Evolutionary conservation across 176 grass and related monocot species (phyloP).

Genomic region (Saccharum spontaneum): DNA sequence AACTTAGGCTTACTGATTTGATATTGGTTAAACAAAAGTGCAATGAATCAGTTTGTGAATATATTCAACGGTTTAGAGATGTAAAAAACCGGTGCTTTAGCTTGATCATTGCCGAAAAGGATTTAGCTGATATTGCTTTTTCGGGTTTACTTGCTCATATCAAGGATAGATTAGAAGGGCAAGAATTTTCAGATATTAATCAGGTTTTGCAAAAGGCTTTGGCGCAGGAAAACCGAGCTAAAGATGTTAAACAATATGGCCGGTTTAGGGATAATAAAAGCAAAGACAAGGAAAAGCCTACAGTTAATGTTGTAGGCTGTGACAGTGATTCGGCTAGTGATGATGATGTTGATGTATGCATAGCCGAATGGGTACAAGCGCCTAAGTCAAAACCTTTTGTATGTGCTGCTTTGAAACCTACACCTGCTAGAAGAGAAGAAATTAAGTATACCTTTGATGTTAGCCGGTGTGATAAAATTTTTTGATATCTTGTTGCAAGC

Average conservation of each 20-base stretch:
- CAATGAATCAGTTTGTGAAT: background rate
- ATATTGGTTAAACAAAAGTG: background rate
- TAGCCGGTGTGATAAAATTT: too few species aligned
- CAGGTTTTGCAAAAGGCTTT: conserved; percentile 5
- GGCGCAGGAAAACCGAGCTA: background rate
- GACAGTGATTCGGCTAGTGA: background rate
- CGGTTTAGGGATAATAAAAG: background rate
- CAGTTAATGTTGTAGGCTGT: background rate
- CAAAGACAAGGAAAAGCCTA: background rate
- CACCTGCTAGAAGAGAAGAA: too few species aligned
- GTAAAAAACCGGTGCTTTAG: background rate
- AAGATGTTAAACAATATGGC: background rate
- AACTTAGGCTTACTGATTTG: background rate
- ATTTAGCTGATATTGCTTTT: background rate
- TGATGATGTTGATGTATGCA: background rate
- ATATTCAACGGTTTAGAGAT: background rate
- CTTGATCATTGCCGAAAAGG: background rate
- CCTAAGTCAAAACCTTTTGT: background rate
- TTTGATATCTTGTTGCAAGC: too few species aligned
- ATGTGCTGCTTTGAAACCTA: too few species aligned
- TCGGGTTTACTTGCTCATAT: background rate
- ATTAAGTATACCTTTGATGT: too few species aligned
- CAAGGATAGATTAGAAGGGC: background rate
- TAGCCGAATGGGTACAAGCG: background rate
- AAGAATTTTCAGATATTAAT: background rate